Evolutionary conservation across 108 stramenopile genomes (phyloP), one percentile per base, ranked within the genome.

Genomic region (Licmophora abbreviata): DNA sequence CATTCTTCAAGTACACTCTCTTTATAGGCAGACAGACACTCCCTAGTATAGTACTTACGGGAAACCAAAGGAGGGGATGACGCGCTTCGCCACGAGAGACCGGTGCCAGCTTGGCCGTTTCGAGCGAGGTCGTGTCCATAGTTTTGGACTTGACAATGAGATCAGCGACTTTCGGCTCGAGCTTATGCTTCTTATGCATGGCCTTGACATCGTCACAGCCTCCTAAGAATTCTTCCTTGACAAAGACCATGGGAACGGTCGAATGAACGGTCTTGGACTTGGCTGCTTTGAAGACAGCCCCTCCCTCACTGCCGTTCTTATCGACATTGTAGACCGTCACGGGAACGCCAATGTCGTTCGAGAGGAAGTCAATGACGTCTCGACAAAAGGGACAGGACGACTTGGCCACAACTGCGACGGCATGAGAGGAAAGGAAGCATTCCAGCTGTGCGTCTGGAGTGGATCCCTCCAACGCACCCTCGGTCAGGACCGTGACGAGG

Each of bases 191-290:
- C 8, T 49, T 36, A 23, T 54, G 51, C 4, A 67, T 26, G 27
- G 29, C 37, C 12, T 59, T 59, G 40, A 62, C 34, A 25, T 69
- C 61, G 10, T 57, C 55, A 24, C 55, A 69, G 22, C 71, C 71
- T 15, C 71, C 71, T 14, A 62, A 8, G 46, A 69, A 74, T 5
- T 64, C 48, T 27, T 73, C 78, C 7, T 61, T 48, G 14, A 80
- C 41, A 38, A 72, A 80, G 26, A 80, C 55, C 27, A 65, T 55
- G 1, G 78, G 78, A 2, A 71, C 69, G 32, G 73, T 75, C 18
- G 57, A 24, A 33, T 74, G 69, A 1, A 57, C 36, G 5, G 59
- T 67, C 44, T 42, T 61, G 1, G 26, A 11, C 17, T 43, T 44
- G 22, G 45, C 50, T 2, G 42, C 37, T 40, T 60, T 54, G 24